Base-by-base conservation (phyloP, 2,329 filamentous ascomycete species). In the Colletotrichum cuscutae region DNA sequence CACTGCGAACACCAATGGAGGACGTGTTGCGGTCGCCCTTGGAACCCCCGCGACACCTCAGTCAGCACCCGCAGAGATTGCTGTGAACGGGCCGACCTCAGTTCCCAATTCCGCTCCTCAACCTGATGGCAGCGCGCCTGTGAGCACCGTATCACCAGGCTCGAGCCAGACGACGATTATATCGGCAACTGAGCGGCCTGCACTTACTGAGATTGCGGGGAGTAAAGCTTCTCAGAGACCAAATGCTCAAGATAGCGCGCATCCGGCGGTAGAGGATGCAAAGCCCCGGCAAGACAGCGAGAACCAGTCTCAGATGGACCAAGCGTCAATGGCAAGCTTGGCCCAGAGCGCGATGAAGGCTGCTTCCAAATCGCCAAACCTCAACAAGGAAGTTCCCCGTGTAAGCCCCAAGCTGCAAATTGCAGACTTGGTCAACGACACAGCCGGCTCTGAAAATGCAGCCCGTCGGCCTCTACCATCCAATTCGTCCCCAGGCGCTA, bases 401-500 rank as follows among this genome's bases (percentile, higher is more conserved):
- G 19, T 57, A 28, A 72, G 60, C 30, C 70, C 66, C 24, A 64
- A 60, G 22, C 8, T 72, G 24, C 66, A 72, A 22, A 35, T 72
- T 11, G 54, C 70, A 46, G 32, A 72, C 32, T 32, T 72, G 4
- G 60, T 72, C 19, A 72, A 70, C 46, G 56, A 37, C 54, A 26
- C 37, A 35, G 35, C 37, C 12, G 35, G 19, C 3, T 28, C 60
- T 3, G 66, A 65, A 15, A 70, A 65, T 15, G 24, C 28, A 13
- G 9, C 13, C 19, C 70, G 70, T 11, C 70, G 70, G n/a, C 70
- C 70, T 35, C 19, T 70, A 26, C 54, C 54, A 4, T 69, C 59
- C 3, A 35, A 64, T 24, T n/a, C 68, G 2, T 11, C 19, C 19
- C 42, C 15, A 13, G 19, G 7, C 13, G 11, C 12, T 15, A n/a